Base-by-base conservation (phyloP, 202 grass and related monocot genomes). In the Zizania palustris region DNA sequence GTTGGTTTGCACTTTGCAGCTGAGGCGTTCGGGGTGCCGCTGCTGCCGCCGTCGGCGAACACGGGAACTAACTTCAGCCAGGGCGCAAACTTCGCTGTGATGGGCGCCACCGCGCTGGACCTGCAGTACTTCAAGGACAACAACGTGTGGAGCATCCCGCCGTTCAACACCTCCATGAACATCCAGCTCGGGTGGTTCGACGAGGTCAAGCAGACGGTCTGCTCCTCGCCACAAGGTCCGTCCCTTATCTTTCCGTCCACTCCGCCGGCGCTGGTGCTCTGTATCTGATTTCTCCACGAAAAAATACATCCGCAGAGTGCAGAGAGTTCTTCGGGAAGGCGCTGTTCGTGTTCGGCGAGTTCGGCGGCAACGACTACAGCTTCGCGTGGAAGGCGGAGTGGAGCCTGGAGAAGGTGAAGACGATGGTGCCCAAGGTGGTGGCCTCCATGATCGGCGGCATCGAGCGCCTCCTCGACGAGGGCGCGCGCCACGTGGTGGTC, bases 21-120 rank as follows among this genome's bases (percentile, higher is more conserved):
- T 15, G 90, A 97, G 87, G 91, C 85, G 65, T 15, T 97, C 5
- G 91, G 86, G 0, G 11, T 97, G 28, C 93, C 93, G 9, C 72
- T 97, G 36, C 64, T 97, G 5, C 91, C 93, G 4, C 90, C 93
- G 14, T 97, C 93, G n/a, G 82, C 85, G 4, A 88, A 90, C 65
- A 91, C 68, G 69, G 89, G 87, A 63, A 85, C 87, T 15, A 88
- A 88, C 88, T 97, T 97, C 86, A 84, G 66, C 40, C 90, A 92
- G 78, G 93, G 93, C 7, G 90, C 93, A 43, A 97, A 97, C 85
- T 97, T 97, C 76, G 93, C 93, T 1, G 87, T 93, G 28, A 93
- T 90, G 55, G 93, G 91, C 9, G 91, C 90, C 34, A 97, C 93
- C 0, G 90, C 93, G 1, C 88, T 97, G 1, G 80, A 84, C 67